These are phyloP conservation scores for Sordariomycetes sp. DNA, from an alignment of 2,329 filamentous ascomycete genomes.

Conservation along the genomic window DNA sequence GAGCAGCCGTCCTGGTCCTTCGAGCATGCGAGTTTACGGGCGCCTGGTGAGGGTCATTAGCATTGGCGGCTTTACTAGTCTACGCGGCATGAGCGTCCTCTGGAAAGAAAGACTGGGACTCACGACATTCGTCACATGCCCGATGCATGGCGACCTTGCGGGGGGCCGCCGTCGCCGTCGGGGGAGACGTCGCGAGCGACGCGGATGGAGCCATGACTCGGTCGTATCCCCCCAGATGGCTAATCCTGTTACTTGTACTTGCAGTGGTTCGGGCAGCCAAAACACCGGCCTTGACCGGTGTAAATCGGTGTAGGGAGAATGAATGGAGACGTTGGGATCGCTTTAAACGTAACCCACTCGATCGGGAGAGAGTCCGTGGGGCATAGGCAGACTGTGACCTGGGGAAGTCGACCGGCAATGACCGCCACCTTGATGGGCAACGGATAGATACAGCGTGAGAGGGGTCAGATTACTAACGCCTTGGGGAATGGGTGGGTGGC, in stretches of 20 bases:
- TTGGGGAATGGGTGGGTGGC: no score
- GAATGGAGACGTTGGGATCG: neutral
- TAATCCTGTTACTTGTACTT: neutral
- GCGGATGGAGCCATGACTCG: neutral
- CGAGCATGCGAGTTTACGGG: constrained; percentile 50
- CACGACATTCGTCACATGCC: constrained; percentile 57
- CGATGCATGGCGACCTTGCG: constrained; percentile 33
- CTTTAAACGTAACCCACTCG: neutral
- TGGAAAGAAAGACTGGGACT: constrained; percentile 15
- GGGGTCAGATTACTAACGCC: no score
- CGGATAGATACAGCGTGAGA: neutral
- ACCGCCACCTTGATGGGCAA: neutral
- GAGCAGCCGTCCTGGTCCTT: constrained; percentile 47
- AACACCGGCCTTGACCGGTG: neutral
- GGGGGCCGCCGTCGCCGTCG: constrained; percentile 5
- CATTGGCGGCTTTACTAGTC: neutral
- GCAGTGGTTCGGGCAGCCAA: neutral
- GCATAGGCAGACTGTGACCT: neutral
- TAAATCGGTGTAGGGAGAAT: neutral
- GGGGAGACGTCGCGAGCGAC: constrained; percentile 10
- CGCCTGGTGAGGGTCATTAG: constrained; percentile 24
- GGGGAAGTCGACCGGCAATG: neutral
- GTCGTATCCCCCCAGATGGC: neutral
- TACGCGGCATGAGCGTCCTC: neutral
- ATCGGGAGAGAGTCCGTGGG: neutral